Evolutionary conservation across 768 basidiomycete species (phyloP).

Genomic region (Tricholoma hemisulphureum): DNA sequence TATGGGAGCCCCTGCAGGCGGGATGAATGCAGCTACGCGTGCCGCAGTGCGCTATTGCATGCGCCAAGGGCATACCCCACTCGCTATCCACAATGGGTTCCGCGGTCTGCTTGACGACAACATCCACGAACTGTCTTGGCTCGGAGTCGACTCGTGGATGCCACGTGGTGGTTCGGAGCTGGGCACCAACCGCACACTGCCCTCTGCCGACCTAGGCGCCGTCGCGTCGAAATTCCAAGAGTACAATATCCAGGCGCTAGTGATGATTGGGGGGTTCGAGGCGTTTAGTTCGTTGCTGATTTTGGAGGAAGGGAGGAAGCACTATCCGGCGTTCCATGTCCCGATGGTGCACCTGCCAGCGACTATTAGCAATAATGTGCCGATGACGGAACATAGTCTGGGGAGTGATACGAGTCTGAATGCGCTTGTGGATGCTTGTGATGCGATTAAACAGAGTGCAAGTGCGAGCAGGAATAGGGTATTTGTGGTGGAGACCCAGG

Average conservation of each 20-base stretch:
- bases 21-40: slow-evolving; percentile 98
- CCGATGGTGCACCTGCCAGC: slow-evolving; percentile 96
- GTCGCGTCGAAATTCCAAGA: slow-evolving; percentile 92
- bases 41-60: slow-evolving; percentile 92
- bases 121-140: slow-evolving; percentile 86
- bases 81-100: slow-evolving; percentile 95
- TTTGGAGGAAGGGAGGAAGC: slow-evolving; percentile 74
- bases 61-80: slow-evolving; percentile 87
- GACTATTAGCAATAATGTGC: slow-evolving; percentile 97
- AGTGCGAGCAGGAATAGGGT: slow-evolving; percentile 94
- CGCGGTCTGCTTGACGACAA: slow-evolving; percentile 90
- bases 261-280: slow-evolving; percentile 97
- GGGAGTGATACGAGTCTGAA: slow-evolving; percentile 98
- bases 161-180: slow-evolving; percentile 96
- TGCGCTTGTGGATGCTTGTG: slow-evolving; percentile 94
- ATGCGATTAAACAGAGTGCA: slow-evolving; percentile 98
- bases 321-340: slow-evolving; percentile 91
- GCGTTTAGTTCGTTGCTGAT: slow-evolving; percentile 79
- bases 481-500: slow-evolving; percentile 98
- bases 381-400: slow-evolving; percentile 92
- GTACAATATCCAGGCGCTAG: slow-evolving; percentile 69
- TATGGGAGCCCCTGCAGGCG: slow-evolving; percentile 95
- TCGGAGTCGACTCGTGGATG: slow-evolving; percentile 96
- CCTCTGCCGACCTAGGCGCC: slow-evolving; percentile 81
- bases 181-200: slow-evolving; percentile 90